phyloP scores from a whole-genome alignment of 2,329 filamentous ascomycete species.

The Chaetomium strumarium region DNA sequence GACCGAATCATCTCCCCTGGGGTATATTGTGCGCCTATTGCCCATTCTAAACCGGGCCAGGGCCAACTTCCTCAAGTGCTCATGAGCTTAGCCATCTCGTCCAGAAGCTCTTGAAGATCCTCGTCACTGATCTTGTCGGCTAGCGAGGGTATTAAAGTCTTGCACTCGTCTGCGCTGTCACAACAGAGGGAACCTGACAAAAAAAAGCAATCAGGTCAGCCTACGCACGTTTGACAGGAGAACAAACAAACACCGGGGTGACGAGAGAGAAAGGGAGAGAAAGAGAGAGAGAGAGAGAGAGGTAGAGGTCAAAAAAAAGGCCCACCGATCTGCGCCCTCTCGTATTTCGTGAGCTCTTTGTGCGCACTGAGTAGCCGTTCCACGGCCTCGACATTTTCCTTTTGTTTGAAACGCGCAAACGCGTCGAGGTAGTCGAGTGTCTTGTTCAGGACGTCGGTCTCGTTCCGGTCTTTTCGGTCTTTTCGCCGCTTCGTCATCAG shows the following conservation, averaged over 20 bases:
- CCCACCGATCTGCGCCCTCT: slow-evolving; percentile 84
- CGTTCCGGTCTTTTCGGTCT: slow-evolving; percentile 74
- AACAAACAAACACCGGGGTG: neutral
- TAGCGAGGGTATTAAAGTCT: slow-evolving; percentile 86
- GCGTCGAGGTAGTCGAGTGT: slow-evolving; percentile 90
- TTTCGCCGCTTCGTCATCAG: slow-evolving; percentile 74
- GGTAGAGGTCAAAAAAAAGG: neutral
- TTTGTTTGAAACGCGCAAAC: slow-evolving; percentile 92
- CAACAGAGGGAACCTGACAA: slow-evolving; percentile 77
- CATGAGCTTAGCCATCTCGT: slow-evolving; percentile 81
- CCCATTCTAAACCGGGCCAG: neutral
- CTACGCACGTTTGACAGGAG: neutral
- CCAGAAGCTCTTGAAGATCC: slow-evolving; percentile 78
- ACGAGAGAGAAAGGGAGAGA: neutral
- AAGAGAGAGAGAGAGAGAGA: neutral
- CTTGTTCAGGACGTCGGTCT: slow-evolving; percentile 81
- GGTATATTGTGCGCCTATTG: neutral
- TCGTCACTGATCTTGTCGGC: slow-evolving; percentile 86
- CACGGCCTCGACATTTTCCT: slow-evolving; percentile 91
- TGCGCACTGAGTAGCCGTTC: slow-evolving; percentile 77
- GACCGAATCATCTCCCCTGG: too few relatives aligned
- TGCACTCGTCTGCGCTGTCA: slow-evolving; percentile 89
- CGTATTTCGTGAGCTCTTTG: slow-evolving; percentile 80
- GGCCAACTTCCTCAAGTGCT: slow-evolving; percentile 23
- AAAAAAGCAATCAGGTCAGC: neutral